Conservation (phyloP, 495 filamentous ascomycete genomes). For the Xylona heveae region DNA sequence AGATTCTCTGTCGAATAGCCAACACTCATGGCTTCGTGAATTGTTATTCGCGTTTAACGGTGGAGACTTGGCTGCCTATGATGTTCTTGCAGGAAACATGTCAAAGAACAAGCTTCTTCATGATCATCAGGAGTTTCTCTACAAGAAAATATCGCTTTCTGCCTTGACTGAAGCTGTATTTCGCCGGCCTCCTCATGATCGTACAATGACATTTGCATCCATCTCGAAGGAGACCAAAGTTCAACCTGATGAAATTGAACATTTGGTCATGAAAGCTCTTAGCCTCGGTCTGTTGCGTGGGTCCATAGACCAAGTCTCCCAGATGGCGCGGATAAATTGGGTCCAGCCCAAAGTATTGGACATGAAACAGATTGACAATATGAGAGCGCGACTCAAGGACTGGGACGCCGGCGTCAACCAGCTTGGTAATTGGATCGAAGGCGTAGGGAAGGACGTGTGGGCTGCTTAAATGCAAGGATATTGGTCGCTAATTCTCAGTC, state of each 20-base stretch:
- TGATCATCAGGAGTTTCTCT: slow-evolving; percentile 60
- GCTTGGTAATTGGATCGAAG: slow-evolving; percentile 87
- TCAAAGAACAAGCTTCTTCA: slow-evolving; percentile 56
- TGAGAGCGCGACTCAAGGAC: slow-evolving; percentile 69
- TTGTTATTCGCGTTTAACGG: slow-evolving; percentile 96
- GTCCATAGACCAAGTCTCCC: slow-evolving; percentile 88
- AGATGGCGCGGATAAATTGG: slow-evolving; percentile 91
- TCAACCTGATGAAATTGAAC: slow-evolving; percentile 75
- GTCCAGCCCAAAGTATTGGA: slow-evolving; percentile 96
- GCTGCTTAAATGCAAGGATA: slow-evolving; percentile 36
- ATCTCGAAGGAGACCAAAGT: slow-evolving; percentile 90
- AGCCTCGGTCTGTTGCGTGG: slow-evolving; percentile 77
- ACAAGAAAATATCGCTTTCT: slow-evolving; percentile 92
- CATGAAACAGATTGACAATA: slow-evolving; percentile 85
- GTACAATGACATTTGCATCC: slow-evolving; percentile 71
- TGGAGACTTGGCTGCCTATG: slow-evolving; percentile 73
- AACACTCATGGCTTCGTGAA: slow-evolving; percentile 67
- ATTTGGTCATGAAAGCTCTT: slow-evolving; percentile 94
- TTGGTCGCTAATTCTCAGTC: no score
- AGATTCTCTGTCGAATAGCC: slow-evolving; percentile 46
- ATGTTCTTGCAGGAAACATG: slow-evolving; percentile 58
- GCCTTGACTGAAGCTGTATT: slow-evolving; percentile 94
- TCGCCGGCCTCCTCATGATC: slow-evolving; percentile 83
- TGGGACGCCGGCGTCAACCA: slow-evolving; percentile 93
- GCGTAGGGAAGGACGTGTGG: slow-evolving; percentile 75